phyloP scores from a whole-genome alignment of 306 rosid genomes.

The Trifolium repens region DNA sequence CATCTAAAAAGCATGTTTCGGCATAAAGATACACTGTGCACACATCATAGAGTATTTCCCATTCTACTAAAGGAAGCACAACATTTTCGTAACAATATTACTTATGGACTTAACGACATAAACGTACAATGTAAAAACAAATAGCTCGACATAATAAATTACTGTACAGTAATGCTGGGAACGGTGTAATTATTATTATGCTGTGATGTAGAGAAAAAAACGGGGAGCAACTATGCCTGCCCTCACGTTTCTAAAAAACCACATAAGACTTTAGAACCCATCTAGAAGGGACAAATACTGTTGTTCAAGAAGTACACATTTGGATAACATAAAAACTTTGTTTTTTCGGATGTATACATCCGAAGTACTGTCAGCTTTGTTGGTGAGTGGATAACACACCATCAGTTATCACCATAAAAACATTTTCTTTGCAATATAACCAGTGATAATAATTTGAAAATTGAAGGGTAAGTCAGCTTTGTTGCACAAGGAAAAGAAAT shows the following conservation, averaged over 20 bases:
- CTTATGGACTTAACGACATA: background rate
- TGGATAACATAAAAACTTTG: background rate
- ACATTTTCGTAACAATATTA: slow-evolving; percentile 13
- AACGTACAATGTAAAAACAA: background rate
- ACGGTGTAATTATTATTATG: background rate
- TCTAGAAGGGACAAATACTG: background rate
- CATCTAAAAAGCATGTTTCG: slow-evolving; percentile 23
- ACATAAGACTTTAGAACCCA: background rate
- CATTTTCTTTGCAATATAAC: too few relatives aligned
- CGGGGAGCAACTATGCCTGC: background rate
- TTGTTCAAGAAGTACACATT: background rate
- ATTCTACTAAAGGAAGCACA: slow-evolving; percentile 21
- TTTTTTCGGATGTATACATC: background rate
- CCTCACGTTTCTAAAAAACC: background rate
- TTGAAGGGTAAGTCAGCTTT: slow-evolving; percentile 17
- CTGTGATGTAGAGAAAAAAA: background rate
- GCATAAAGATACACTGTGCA: slow-evolving; percentile 24
- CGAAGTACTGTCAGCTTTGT: too few relatives aligned
- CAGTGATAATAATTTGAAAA: too few relatives aligned
- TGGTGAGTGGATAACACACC: too few relatives aligned
- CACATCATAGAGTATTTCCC: slow-evolving; percentile 9
- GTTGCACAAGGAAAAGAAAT: slow-evolving; percentile 18
- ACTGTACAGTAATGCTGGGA: background rate
- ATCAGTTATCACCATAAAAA: too few relatives aligned
- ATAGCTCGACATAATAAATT: background rate